Evolutionary conservation across 306 rosid genomes (phyloP), one percentile per base, ranked within the genome.

Genomic region (Bauhinia variegata): DNA sequence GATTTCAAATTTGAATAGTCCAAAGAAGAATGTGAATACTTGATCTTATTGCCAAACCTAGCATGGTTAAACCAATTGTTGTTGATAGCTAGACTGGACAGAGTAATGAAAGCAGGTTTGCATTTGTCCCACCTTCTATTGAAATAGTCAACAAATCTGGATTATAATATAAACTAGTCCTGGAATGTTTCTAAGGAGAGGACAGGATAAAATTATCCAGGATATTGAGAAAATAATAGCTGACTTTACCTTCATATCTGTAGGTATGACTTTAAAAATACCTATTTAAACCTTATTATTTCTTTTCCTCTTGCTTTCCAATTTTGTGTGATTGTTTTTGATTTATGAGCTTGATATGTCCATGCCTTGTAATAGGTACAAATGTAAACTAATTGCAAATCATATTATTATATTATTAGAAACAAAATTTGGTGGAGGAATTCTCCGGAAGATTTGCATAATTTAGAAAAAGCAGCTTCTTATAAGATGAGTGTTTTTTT

Each of bases 181-280:
- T 2, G 98, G 96, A 65, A 85, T 74, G 84, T 92, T 92, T 81
- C 78, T 82, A 11, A 75, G n/a, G n/a, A 87, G 98, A 80, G 98
- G 98, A 49, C 73, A 44, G 38, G 92, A 92, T 79, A 85, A 84
- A 75, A 67, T 82, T 58, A 38, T 89, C 70, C 79, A 62, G 55
- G 77, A 79, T 32, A 89, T 92, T 44, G 98, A 92, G 63, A 87
- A 83, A 76, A 85, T 91, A 78, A 89, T 92, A 75, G 91, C 98
- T 31, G 98, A n/a, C 78, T 85, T 82, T 71, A 71, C 91, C 57
- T 92, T 89, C 81, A 89, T 92, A 77, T 96, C 96, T 63, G 82
- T 77, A 59, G 98, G 96, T 89, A 87, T n/a, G 95, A 69, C 33
- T 44, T 52, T 12, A 53, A 57, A 75, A 38, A 52, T 61, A 19